Base-by-base conservation (phyloP, 192 early-diverging fungal genomes). In the Linnemannia elongata region DNA sequence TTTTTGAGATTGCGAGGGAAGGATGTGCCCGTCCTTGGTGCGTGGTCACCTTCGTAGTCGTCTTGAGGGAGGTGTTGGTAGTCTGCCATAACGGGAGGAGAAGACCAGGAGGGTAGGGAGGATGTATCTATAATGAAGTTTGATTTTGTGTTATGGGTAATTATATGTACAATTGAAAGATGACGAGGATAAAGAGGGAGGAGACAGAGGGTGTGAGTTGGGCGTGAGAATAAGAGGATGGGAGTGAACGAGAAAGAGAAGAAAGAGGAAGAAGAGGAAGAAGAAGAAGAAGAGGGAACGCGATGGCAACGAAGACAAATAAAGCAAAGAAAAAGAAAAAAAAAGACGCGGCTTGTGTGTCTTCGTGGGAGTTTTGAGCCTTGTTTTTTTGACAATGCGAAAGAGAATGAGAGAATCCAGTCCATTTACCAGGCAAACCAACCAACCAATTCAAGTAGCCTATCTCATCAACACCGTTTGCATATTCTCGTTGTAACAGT, bases 11-110 rank as follows among this genome's bases (percentile, higher is more conserved):
- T 66, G 12, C 60, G 60, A 6, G 27, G 3, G 60, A 33, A 66
- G 60, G 60, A 66, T 66, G 55, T 60, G 57, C 54, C n/a, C 42
- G 35, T 24, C 9, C 52, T 39, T 63, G 47, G 66, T 1, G 72
- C 45, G 22, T 35, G 68, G 20, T 71, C 20, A 27, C 52, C 49
- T 13, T 68, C 55, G 27, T 42, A 42, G 41, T 80, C 79, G 63
- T 75, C 45, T n/a, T 81, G 80, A 10, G 80, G 80, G 52, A 81
- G 60, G n/a, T 36, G 80, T 57, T 75, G 73, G 18, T 81, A 75
- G 63, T 81, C 80, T 38, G 63, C 60, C 80, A 81, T 81, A 9
- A 24, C 45, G 68, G 13, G 36, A 20, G 13, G 24, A 24, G 35
- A 4, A 6, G 44, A 7, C 30, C 3, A 24, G 72, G 44, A 18